phyloP scores from a whole-genome alignment of 805 yeast species.

The Metschnikowia matae region DNA sequence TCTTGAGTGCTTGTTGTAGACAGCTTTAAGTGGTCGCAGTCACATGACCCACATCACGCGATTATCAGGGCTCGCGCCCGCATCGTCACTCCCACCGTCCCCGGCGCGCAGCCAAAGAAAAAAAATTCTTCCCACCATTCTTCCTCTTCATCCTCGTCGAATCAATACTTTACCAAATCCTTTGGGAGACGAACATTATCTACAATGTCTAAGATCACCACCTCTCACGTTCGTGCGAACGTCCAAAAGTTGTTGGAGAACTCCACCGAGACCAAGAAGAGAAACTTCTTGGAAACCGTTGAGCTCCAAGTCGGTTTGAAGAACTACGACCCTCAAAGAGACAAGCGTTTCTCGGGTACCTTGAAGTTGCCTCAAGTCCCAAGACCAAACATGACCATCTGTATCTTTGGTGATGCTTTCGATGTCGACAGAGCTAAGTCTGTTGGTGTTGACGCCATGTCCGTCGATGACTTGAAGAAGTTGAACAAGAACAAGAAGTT shows the following conservation, averaged over 20 bases:
- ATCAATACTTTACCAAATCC: slow-evolving; percentile 45
- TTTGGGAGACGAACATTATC: slow-evolving; percentile 70
- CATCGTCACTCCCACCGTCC: neutral
- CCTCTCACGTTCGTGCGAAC: slow-evolving; percentile 93
- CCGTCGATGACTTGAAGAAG: slow-evolving; percentile 99
- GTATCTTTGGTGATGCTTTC: slow-evolving; percentile 99
- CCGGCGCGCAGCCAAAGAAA: slow-evolving; percentile 3
- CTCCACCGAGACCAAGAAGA: slow-evolving; percentile 96
- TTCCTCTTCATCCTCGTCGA: slow-evolving; percentile 51
- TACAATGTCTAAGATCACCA: slow-evolving; percentile 82
- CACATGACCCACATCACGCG: neutral
- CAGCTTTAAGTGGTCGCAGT: neutral
- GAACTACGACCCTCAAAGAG: slow-evolving; percentile 99
- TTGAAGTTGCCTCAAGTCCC: slow-evolving; percentile 97
- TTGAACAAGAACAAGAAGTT: slow-evolving; percentile 99
- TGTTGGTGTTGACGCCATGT: slow-evolving; percentile 98
- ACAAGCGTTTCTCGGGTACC: slow-evolving; percentile 99
- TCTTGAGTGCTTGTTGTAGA: no score
- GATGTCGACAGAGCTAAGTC: slow-evolving; percentile 99
- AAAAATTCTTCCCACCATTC: slow-evolving; percentile 4
- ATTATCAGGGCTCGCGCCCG: slow-evolving; percentile 15
- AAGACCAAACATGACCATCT: slow-evolving; percentile 99
- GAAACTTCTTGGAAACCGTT: slow-evolving; percentile 99
- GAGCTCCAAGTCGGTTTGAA: slow-evolving; percentile 99
- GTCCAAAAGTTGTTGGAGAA: slow-evolving; percentile 85